Percentiles rank a stretch among this genome's conserved stretches.
Conservation (phyloP, 495 filamentous ascomycete species). For the Xylaria sp. region DNA sequence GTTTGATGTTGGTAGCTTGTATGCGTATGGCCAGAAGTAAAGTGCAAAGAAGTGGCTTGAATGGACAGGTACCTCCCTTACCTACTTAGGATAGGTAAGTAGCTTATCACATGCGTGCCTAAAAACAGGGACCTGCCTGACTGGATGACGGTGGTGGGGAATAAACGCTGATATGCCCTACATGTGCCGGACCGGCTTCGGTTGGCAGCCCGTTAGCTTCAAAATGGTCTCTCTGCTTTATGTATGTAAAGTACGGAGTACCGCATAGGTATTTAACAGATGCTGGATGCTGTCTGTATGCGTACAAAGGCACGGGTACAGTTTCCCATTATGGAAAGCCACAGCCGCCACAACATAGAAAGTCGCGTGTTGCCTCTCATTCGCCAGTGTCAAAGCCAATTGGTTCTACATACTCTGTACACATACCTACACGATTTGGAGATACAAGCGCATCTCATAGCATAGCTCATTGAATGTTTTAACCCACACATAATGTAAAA, state of each 20-base stretch:
- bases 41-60: constrained; percentile 8
- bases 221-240: too few relatives aligned
- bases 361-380: constrained; percentile 5
- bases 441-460: not conserved
- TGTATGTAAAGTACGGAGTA: too few relatives aligned
- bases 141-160: not conserved
- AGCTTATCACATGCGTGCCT: not conserved
- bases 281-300: too few relatives aligned
- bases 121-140: not conserved
- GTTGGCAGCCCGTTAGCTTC: constrained; percentile 10
- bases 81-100: too few relatives aligned
- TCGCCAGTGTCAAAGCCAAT: not conserved
- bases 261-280: too few relatives aligned
- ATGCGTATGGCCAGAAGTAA: not conserved
- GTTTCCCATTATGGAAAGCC: too few relatives aligned
- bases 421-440: not conserved
- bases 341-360: not conserved
- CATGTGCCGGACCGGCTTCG: not conserved
- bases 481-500: not conserved
- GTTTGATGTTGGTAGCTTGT: not conserved
- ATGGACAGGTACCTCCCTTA: too few relatives aligned
- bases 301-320: too few relatives aligned
- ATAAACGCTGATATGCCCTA: not conserved
- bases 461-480: not conserved
- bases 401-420: too few relatives aligned